Conservation (phyloP, 2,329 filamentous ascomycete species). For the Talaromyces sp. region DNA sequence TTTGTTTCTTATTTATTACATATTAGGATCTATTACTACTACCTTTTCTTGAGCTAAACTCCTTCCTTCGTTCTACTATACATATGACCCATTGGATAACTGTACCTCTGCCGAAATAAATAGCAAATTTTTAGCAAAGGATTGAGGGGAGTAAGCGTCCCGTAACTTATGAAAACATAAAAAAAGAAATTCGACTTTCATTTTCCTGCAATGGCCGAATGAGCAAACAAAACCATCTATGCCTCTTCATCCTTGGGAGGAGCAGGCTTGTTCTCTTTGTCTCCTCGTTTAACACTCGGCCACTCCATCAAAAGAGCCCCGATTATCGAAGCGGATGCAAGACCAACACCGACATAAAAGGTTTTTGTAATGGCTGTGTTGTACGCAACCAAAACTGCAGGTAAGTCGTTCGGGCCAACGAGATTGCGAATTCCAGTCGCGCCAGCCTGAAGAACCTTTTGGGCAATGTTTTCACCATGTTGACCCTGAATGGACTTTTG, state of each 20-base stretch:
- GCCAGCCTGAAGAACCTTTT: slow-evolving; percentile 26
- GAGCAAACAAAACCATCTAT: background rate
- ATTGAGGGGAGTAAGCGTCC: background rate
- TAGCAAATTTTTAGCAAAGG: background rate
- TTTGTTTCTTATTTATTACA: background rate
- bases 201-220: background rate
- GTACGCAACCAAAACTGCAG: slow-evolving; percentile 8
- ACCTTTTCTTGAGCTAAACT: background rate
- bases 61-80: background rate
- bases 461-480: slow-evolving; percentile 19
- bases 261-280: slow-evolving; percentile 15
- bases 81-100: background rate
- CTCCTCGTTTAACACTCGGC: slow-evolving; percentile 7
- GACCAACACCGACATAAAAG: slow-evolving; percentile 5
- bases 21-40: background rate
- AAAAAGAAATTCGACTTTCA: background rate
- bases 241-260: background rate
- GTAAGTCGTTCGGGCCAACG: background rate
- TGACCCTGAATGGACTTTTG: slow-evolving; percentile 14
- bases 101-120: background rate
- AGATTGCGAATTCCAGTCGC: slow-evolving; percentile 24
- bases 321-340: slow-evolving; percentile 8
- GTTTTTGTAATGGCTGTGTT: slow-evolving; percentile 10
- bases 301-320: slow-evolving; percentile 10
- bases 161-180: background rate